A percentile compares a stretch with the other conserved stretches of the same genome.
Conservation (phyloP, 1,139 yeast species). For the Candida anutae region DNA sequence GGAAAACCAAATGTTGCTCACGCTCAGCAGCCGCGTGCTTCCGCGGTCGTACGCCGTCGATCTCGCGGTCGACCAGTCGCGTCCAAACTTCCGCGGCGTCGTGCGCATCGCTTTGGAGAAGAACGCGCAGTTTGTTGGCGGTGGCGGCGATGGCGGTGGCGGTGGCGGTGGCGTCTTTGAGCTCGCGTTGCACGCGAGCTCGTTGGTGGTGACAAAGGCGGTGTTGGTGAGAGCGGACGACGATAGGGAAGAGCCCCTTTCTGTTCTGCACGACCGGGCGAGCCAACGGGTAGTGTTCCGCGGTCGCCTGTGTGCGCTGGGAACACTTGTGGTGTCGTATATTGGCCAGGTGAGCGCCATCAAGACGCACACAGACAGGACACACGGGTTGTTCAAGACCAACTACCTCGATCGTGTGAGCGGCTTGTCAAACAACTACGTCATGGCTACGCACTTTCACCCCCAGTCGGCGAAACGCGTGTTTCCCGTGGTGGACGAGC, state of each 20-base stretch:
- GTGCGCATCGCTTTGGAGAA: conserved; percentile 23
- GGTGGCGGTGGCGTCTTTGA: conserved; percentile 11
- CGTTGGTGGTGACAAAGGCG: conserved; percentile 29
- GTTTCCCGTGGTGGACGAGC: conserved; percentile 62
- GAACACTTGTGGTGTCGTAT: conserved; percentile 28
- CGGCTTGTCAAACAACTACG: conserved; percentile 39
- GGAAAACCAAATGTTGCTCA: no score
- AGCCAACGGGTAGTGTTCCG: conserved; percentile 24
- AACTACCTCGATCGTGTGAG: conserved; percentile 45
- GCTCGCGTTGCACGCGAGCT: conserved; percentile 33
- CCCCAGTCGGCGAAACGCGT: conserved; percentile 55
- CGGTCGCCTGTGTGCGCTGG: no score
- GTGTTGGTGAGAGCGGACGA: conserved; percentile 1
- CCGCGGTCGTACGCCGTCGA: conserved; percentile 40
- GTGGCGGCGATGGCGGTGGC: conserved; percentile 9
- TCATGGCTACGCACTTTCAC: conserved; percentile 65
- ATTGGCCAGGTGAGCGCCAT: conserved; percentile 52
- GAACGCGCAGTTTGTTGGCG: conserved; percentile 21
- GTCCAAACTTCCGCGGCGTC: conserved; percentile 50
- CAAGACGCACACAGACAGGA: conserved; percentile 47
- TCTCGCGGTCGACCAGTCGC: conserved; percentile 38
- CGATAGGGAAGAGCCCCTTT: conserved; percentile 5
- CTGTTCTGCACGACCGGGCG: conserved; percentile 28
- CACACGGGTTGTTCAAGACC: conserved; percentile 63
- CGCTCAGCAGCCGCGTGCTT: conserved; percentile 24